A percentile compares a stretch with the other conserved stretches of the same genome.
These are phyloP conservation scores for Cercospora sp. DNA, from an alignment of 2,329 filamentous ascomycete species.

Conservation along the genomic window DNA sequence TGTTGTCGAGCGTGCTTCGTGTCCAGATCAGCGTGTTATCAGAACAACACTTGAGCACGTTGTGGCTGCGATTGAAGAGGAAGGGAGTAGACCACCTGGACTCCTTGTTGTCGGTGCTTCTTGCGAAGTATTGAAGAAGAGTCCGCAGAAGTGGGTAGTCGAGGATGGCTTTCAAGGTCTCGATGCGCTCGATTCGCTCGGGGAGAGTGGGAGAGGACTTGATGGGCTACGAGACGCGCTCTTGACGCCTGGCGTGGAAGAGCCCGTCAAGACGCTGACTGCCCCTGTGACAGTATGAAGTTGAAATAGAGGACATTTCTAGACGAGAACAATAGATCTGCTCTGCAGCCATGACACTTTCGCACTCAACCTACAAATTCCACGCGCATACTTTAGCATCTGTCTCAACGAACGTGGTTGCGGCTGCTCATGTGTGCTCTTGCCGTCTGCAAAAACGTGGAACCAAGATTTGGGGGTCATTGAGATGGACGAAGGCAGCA, in stretches of 20 bases:
- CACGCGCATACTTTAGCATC: not conserved
- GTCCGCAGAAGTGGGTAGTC: slow-evolving; percentile 71
- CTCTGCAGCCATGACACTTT: not conserved
- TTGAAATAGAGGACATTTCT: not conserved
- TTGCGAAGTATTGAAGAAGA: slow-evolving; percentile 72
- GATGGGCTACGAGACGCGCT: slow-evolving; percentile 35
- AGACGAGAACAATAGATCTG: not conserved
- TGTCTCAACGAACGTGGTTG: not conserved
- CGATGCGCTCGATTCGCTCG: slow-evolving; percentile 52
- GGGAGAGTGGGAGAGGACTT: slow-evolving; percentile 33
- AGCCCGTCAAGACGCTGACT: slow-evolving; percentile 2
- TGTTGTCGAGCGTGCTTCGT: slow-evolving; percentile 89
- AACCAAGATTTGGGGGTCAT: not conserved
- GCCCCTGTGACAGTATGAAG: slow-evolving; percentile 8
- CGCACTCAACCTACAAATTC: not conserved
- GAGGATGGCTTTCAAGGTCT: slow-evolving; percentile 83
- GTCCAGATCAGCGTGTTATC: slow-evolving; percentile 90
- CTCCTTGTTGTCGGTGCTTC: slow-evolving; percentile 81
- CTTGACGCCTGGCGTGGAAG: slow-evolving; percentile 29
- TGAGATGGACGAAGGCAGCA: not conserved
- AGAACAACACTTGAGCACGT: slow-evolving; percentile 80
- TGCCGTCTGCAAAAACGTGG: not conserved
- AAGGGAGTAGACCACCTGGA: slow-evolving; percentile 86
- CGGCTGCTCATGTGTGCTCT: not conserved
- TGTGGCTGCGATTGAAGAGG: slow-evolving; percentile 78